These are phyloP conservation scores for Penicillium sp. DNA, from an alignment of 2,329 filamentous ascomycete species.

Conservation along the genomic window DNA sequence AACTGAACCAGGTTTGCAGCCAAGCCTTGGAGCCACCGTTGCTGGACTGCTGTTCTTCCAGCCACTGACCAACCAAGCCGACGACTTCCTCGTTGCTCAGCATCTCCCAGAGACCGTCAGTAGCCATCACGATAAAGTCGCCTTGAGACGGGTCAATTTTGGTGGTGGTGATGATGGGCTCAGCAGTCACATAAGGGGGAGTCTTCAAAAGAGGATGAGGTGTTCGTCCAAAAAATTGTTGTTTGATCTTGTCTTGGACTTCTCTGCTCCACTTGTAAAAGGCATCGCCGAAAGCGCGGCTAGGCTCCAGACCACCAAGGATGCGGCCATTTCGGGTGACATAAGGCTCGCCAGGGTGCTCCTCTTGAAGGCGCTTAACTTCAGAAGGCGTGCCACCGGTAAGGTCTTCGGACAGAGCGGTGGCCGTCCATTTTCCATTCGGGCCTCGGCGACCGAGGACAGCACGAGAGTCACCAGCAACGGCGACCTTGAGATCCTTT, in stretches of 20 bases:
- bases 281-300: slow-evolving; percentile 92
- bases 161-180: slow-evolving; percentile 91
- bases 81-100: slow-evolving; percentile 97
- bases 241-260: slow-evolving; percentile 77
- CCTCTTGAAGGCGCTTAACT: slow-evolving; percentile 74
- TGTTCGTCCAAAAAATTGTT: slow-evolving; percentile 82
- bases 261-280: slow-evolving; percentile 95
- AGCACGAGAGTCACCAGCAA: slow-evolving; percentile 93
- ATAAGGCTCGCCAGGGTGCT: slow-evolving; percentile 85
- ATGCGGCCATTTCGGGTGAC: slow-evolving; percentile 89
- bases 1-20: slow-evolving; percentile 69
- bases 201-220: slow-evolving; percentile 79
- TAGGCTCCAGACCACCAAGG: slow-evolving; percentile 87
- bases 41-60: slow-evolving; percentile 68
- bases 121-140: slow-evolving; percentile 95
- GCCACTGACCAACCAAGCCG: slow-evolving; percentile 93
- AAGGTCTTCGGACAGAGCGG: slow-evolving; percentile 86
- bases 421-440: slow-evolving; percentile 91
- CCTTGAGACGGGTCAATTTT: slow-evolving; percentile 85
- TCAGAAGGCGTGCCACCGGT: slow-evolving; percentile 88
- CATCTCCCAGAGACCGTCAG: slow-evolving; percentile 99
- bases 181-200: slow-evolving; percentile 94
- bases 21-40: slow-evolving; percentile 57
- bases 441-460: slow-evolving; percentile 77
- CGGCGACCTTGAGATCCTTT: slow-evolving; percentile 88